These are phyloP conservation scores for Lentinus brumalis DNA, from an alignment of 768 basidiomycete genomes.

Conservation along the genomic window DNA sequence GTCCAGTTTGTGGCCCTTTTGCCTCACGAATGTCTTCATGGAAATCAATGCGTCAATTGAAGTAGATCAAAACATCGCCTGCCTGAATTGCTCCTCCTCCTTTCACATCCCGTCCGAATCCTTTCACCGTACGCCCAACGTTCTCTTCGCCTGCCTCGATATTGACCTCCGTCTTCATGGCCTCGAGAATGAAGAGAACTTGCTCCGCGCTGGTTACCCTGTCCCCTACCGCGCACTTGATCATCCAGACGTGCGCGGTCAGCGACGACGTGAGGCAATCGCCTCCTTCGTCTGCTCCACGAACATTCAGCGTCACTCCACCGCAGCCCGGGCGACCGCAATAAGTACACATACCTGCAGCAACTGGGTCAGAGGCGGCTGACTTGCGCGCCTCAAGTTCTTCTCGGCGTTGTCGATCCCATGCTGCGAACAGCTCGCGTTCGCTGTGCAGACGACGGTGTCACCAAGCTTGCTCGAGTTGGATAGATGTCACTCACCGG, in stretches of 20 bases:
- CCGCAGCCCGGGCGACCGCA: too few species aligned
- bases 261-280: slow-evolving; percentile 33
- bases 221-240: slow-evolving; percentile 46
- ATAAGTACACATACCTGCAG: not conserved
- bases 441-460: slow-evolving; percentile 4
- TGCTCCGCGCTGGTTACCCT: slow-evolving; percentile 42
- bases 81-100: slow-evolving; percentile 49
- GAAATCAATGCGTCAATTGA: slow-evolving; percentile 22
- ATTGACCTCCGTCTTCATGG: slow-evolving; percentile 68
- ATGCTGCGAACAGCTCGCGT: slow-evolving; percentile 9
- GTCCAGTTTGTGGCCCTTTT: not conserved
- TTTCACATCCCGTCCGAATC: slow-evolving; percentile 41
- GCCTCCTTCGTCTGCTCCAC: not conserved
- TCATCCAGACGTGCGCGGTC: slow-evolving; percentile 52
- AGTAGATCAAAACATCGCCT: slow-evolving; percentile 47
- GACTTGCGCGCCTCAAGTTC: slow-evolving; percentile 6
- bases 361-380: not conserved
- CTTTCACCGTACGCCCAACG: slow-evolving; percentile 45
- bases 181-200: slow-evolving; percentile 54
- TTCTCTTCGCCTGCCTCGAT: slow-evolving; percentile 47
- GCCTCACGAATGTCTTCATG: not conserved
- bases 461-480: not conserved
- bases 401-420: slow-evolving; percentile 11
- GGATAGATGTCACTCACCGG: slow-evolving; percentile 30
- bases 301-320: not conserved